Conservation (phyloP, 306 rosid genomes). For the Datisca glomerata region DNA sequence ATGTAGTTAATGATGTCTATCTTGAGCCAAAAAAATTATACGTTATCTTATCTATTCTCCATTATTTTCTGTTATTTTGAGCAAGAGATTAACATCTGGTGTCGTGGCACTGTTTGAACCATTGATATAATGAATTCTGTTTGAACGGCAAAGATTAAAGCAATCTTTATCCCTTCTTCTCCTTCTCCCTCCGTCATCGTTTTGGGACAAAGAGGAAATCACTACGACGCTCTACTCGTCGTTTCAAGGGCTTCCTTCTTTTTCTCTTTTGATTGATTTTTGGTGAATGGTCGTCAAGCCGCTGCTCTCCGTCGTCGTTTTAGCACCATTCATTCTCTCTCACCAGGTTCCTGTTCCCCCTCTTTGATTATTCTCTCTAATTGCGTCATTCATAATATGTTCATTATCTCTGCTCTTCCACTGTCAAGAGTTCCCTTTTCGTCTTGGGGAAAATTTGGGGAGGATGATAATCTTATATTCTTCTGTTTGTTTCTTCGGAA, state of each 20-base stretch:
- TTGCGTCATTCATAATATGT: neutral
- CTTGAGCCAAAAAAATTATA: too few relatives aligned
- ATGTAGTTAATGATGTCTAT: too few relatives aligned
- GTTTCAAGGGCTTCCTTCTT: conserved; percentile 4
- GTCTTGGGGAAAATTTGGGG: neutral
- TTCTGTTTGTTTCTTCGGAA: neutral
- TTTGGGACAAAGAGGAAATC: neutral
- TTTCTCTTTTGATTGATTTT: too few relatives aligned
- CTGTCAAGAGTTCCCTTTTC: neutral
- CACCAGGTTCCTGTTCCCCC: neutral
- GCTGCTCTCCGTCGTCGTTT: conserved; percentile 22
- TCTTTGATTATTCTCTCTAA: neutral
- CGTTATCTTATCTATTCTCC: too few relatives aligned
- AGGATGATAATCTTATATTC: neutral
- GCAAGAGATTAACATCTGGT: too few relatives aligned
- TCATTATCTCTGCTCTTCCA: neutral
- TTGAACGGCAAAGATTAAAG: too few relatives aligned
- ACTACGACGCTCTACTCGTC: conserved; percentile 19
- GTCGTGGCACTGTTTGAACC: too few relatives aligned
- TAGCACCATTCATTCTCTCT: conserved; percentile 1
- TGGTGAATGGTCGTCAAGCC: conserved; percentile 10
- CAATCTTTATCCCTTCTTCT: too few relatives aligned
- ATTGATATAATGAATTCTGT: too few relatives aligned
- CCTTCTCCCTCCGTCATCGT: conserved; percentile 4
- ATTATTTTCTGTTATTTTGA: too few relatives aligned